Percentiles rank a stretch among this genome's conserved stretches.
These are phyloP conservation scores for Pulveroboletus frians DNA, from an alignment of 768 basidiomycete species.

Conservation along the genomic window DNA sequence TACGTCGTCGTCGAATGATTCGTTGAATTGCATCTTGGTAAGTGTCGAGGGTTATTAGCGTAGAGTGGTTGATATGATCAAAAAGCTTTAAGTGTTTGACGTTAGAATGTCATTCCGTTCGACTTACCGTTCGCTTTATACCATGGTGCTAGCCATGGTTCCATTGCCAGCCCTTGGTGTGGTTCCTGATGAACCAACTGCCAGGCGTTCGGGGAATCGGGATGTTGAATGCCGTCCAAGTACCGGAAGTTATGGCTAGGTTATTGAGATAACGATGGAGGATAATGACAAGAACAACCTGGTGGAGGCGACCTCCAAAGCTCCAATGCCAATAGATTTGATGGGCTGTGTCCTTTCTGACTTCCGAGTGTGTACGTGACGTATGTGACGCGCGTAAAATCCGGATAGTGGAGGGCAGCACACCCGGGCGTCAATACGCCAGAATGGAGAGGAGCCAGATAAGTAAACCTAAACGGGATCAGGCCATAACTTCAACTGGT, in stretches of 20 bases:
- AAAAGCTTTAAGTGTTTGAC: neutral
- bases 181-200: constrained; percentile 13
- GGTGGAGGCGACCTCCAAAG: neutral
- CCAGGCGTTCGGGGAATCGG: constrained; percentile 8
- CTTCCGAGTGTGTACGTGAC: neutral
- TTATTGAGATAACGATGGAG: neutral
- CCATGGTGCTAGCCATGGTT: neutral
- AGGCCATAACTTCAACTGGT: neutral
- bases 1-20: constrained; percentile 14
- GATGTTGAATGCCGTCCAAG: neutral
- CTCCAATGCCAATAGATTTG: constrained; percentile 1
- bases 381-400: neutral
- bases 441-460: constrained; percentile 1
- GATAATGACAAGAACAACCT: neutral
- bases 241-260: neutral
- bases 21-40: constrained; percentile 10
- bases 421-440: constrained; percentile 3
- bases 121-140: constrained; percentile 11
- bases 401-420: neutral
- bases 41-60: neutral
- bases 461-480: no score
- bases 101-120: neutral
- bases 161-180: constrained; percentile 14
- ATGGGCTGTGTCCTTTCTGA: neutral
- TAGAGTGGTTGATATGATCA: neutral